Evolutionary conservation across 257 asterid species (phyloP).

Genomic region (Nicotiana tomentosiformis): DNA sequence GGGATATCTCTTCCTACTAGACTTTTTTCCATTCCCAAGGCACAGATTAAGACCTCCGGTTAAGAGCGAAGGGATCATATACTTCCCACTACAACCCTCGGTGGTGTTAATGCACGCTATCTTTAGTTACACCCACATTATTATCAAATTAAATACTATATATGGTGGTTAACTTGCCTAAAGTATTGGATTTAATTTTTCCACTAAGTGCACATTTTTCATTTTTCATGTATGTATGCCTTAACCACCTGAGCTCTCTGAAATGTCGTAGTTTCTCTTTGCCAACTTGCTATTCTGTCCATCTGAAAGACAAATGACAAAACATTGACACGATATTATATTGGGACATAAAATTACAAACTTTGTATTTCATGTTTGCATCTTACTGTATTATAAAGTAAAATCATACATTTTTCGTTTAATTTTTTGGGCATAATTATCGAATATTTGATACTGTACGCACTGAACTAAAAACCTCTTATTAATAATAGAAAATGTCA

Average conservation of each 20-base stretch:
- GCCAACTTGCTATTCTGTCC: slow-evolving; percentile 20
- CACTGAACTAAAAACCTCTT: too few relatives aligned
- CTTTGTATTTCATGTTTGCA: neutral
- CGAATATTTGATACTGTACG: too few relatives aligned
- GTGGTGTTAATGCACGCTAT: too few relatives aligned
- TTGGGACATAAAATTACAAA: slow-evolving; percentile 9
- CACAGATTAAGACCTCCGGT: accelerated
- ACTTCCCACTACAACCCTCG: too few relatives aligned
- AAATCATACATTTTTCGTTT: neutral
- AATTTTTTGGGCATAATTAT: too few relatives aligned
- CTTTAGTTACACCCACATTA: neutral
- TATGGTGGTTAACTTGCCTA: neutral
- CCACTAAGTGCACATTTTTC: neutral
- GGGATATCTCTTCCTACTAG: too few relatives aligned
- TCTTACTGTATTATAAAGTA: neutral
- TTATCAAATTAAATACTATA: neutral
- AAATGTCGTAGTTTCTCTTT: slow-evolving; percentile 9
- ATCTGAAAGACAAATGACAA: neutral
- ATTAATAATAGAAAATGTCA: too few relatives aligned
- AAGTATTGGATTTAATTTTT: neutral
- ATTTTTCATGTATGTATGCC: neutral
- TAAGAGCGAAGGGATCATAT: too few relatives aligned
- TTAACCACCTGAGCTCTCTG: neutral
- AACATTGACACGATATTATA: neutral
- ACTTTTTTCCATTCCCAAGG: too few relatives aligned